phyloP scores from a whole-genome alignment of 1,284 basidiomycete species.

The Naganishia albida region DNA sequence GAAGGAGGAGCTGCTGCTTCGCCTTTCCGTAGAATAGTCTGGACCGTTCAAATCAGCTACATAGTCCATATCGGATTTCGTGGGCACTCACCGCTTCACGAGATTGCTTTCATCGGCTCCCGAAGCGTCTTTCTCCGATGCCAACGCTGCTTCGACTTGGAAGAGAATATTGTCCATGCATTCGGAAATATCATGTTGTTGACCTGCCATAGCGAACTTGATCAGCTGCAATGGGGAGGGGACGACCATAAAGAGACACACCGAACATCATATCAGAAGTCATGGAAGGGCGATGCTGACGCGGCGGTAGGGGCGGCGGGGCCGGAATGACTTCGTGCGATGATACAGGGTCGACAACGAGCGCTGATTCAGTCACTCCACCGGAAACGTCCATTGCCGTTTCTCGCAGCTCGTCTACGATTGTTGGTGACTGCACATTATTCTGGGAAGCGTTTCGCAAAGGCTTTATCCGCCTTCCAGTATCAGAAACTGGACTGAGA shows the following conservation, averaged over 20 bases:
- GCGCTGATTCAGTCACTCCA: constrained; percentile 8
- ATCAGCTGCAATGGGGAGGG: constrained; percentile 13
- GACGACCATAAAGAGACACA: constrained; percentile 48
- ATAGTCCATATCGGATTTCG: background rate
- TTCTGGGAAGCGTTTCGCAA: constrained; percentile 4
- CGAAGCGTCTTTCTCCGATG: constrained; percentile 57
- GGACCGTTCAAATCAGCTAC: constrained; percentile 3
- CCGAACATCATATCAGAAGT: constrained; percentile 83
- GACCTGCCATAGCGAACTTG: constrained; percentile 58
- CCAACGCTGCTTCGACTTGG: constrained; percentile 87
- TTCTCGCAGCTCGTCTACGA: background rate
- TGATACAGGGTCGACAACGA: constrained; percentile 28
- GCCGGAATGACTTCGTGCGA: constrained; percentile 31
- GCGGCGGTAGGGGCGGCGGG: constrained; percentile 65
- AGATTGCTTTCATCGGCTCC: constrained; percentile 57
- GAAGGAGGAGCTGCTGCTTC: constrained; percentile 68
- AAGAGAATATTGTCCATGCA: constrained; percentile 99
- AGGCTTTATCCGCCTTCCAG: constrained; percentile 5
- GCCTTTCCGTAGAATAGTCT: constrained; percentile 88
- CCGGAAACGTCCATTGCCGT: constrained; percentile 5
- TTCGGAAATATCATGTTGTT: constrained; percentile 96
- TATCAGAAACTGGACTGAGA: constrained; percentile 2
- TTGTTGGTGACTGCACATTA: background rate
- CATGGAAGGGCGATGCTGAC: constrained; percentile 61
- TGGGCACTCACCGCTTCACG: constrained; percentile 67